Evolutionary conservation across 2,329 filamentous ascomycete genomes (phyloP).

Genomic region (Berkeleyomyces basicola): DNA sequence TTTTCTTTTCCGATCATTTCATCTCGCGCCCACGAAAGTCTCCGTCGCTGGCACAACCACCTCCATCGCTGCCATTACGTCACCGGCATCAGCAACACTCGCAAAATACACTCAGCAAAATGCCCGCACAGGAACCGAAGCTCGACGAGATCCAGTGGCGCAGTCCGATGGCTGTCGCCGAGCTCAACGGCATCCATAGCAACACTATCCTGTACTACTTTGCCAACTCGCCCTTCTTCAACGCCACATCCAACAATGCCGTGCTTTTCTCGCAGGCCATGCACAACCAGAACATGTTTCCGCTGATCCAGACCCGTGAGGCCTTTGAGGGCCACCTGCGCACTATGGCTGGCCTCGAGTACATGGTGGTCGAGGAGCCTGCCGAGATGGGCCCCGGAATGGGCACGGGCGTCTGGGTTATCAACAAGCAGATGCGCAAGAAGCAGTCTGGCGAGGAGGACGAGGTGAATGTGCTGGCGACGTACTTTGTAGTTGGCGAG

Average conservation of each 20-base stretch:
- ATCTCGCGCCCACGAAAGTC: background rate
- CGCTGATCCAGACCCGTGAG: constrained; percentile 42
- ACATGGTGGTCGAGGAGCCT: constrained; percentile 47
- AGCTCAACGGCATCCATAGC: constrained; percentile 43
- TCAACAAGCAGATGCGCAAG: constrained; percentile 48
- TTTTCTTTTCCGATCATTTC: background rate
- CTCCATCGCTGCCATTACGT: background rate
- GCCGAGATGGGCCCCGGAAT: constrained; percentile 47
- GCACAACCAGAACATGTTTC: constrained; percentile 41
- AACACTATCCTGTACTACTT: constrained; percentile 54
- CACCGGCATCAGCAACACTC: background rate
- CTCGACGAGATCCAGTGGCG: constrained; percentile 55
- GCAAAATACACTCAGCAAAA: constrained; percentile 16
- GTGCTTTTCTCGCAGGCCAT: constrained; percentile 44
- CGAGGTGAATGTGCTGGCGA: constrained; percentile 40
- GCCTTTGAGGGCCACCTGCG: constrained; percentile 45
- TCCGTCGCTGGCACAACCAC: background rate
- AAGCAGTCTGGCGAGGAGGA: constrained; percentile 39
- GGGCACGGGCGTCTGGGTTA: constrained; percentile 52
- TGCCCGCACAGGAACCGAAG: constrained; percentile 33
- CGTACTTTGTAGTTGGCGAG: constrained; percentile 49
- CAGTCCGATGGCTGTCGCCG: constrained; percentile 30
- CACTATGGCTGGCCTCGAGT: constrained; percentile 51
- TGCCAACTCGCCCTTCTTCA: constrained; percentile 50
- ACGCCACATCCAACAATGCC: constrained; percentile 50